Evolutionary conservation across 1,284 basidiomycete genomes (phyloP), one percentile per base, ranked within the genome.

Genomic region (Cryptococcus sp.): DNA sequence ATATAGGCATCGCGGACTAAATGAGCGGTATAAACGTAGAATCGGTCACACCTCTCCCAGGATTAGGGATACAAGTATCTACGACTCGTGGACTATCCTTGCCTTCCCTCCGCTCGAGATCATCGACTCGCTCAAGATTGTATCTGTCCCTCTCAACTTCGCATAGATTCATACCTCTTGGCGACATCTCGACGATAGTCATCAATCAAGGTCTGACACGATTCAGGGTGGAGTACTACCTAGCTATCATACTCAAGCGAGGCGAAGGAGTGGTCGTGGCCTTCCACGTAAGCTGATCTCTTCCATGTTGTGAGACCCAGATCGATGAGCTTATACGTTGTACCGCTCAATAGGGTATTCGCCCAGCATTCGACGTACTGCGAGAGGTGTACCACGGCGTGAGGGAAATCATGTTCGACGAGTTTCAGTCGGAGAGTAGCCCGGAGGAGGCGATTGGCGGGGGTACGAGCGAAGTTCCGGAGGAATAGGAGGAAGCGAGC

Each of bases 61-160:
- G 60, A 84, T 89, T 80, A 82, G 89, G 55, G 81, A 85, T 73
- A 78, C 83, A 67, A 79, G 82, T 66, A 77, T 83, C 46, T 84
- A 90, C 75, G 63, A 79, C 22, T 86, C 64, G 62, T 16, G 68
- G 70, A 4, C 20, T 74, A 15, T 56, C 64, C 39, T 16, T 53
- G 45, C 56, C 65, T 51, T 54, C 56, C 45, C 10, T 27, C 35
- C 5, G 31, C n/a, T 25, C 17, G 40, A 5, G 31, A 25, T 47
- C 54, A n/a, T n/a, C 20, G 25, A 40, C 16, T 27, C 25, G 41
- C 16, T 23, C 56, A 17, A 16, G 20, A 8, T 15, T 23, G 17
- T 38, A 13, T 47, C 2, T 62, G 3, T 54, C 57, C 17, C 22
- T 64, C 5, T 63, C 61, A 0, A 66, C 64, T 1, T 56, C 59